phyloP scores from a whole-genome alignment of 768 basidiomycete genomes.

The Cubamyces lactineus region DNA sequence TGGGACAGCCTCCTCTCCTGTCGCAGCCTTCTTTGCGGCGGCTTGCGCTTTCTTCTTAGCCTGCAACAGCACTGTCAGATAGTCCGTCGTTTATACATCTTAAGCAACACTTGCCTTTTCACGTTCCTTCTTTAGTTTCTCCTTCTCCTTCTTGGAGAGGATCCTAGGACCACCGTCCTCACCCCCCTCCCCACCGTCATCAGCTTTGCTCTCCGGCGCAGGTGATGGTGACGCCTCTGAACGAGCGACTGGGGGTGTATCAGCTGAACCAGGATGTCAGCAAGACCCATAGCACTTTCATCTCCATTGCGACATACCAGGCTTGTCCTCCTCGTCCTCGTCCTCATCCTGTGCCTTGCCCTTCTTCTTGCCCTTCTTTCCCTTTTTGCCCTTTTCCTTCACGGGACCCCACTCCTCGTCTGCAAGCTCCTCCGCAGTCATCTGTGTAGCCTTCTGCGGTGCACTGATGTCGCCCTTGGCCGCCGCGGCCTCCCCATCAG shows the following conservation, averaged over 20 bases:
- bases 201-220: constrained; percentile 32
- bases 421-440: constrained; percentile 50
- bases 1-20: constrained; percentile 34
- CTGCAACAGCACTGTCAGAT: constrained; percentile 41
- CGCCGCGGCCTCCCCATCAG: constrained; percentile 37
- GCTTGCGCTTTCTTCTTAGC: constrained; percentile 95
- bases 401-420: constrained; percentile 47
- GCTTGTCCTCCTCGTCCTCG: constrained; percentile 12
- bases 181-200: constrained; percentile 41
- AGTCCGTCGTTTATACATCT: neutral
- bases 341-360: constrained; percentile 37
- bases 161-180: constrained; percentile 65
- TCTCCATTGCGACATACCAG: neutral
- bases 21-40: constrained; percentile 71
- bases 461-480: constrained; percentile 38
- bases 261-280: neutral
- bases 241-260: constrained; percentile 30
- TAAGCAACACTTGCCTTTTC: constrained; percentile 68
- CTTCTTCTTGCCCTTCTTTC: constrained; percentile 47
- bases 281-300: neutral
- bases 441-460: constrained; percentile 35
- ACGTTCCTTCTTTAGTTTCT: constrained; percentile 94
- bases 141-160: constrained; percentile 95
- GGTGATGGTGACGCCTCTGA: constrained; percentile 37
- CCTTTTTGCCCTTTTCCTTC: constrained; percentile 37